These are phyloP conservation scores for Artemisia argyi DNA, from an alignment of 129 eudicot genomes.

Conservation along the genomic window DNA sequence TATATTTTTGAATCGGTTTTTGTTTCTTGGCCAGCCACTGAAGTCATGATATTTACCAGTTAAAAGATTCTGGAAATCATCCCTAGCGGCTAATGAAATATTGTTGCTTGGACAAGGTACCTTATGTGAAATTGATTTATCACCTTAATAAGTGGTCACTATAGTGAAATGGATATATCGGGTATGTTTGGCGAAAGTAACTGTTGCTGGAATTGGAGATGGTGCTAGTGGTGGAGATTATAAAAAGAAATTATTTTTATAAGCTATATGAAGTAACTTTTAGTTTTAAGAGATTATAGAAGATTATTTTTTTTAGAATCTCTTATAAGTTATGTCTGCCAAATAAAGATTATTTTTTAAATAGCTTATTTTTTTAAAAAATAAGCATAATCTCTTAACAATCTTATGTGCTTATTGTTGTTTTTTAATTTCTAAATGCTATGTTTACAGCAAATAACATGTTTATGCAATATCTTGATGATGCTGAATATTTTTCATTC, in stretches of 20 bases:
- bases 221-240: too few relatives aligned
- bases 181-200: too few relatives aligned
- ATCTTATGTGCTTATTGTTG: neutral
- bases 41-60: constrained; percentile 59
- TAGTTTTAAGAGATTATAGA: too few relatives aligned
- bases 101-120: constrained; percentile 94
- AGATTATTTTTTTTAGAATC: too few relatives aligned
- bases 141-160: neutral
- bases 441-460: constrained; percentile 61
- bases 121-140: neutral
- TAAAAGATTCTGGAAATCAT: constrained; percentile 71
- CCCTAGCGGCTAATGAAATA: constrained; percentile 57
- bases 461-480: constrained; percentile 66
- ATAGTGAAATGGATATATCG: constrained; percentile 4
- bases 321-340: too few relatives aligned
- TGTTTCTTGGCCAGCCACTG: constrained; percentile 45
- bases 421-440: neutral
- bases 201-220: too few relatives aligned
- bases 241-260: too few relatives aligned
- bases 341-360: too few relatives aligned
- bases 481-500: constrained; percentile 32
- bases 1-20: constrained; percentile 2
- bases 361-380: too few relatives aligned
- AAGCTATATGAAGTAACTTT: too few relatives aligned
- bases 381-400: too few relatives aligned